These are phyloP conservation scores for Acacia melanoxylon DNA, from an alignment of 306 rosid species.

Conservation along the genomic window DNA sequence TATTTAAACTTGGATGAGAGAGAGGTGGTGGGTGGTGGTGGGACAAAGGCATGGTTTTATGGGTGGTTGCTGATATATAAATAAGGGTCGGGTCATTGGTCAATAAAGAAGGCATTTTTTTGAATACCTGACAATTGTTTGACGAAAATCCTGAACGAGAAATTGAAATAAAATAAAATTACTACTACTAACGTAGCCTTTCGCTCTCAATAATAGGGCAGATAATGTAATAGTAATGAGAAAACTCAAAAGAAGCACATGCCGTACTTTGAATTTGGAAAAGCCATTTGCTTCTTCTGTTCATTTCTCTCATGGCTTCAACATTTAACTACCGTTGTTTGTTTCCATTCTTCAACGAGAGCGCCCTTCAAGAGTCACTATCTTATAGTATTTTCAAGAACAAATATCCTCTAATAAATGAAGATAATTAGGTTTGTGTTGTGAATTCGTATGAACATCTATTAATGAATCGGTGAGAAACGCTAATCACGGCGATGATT, in stretches of 20 bases:
- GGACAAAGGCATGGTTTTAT: slow-evolving; percentile 34
- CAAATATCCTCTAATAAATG: background rate
- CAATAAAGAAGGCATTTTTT: slow-evolving; percentile 70
- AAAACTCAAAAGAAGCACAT: background rate
- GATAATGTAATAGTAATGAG: background rate
- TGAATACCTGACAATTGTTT: slow-evolving; percentile 28
- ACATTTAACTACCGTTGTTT: slow-evolving; percentile 28
- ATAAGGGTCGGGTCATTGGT: slow-evolving; percentile 32
- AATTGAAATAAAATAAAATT: background rate
- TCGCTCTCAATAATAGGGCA: slow-evolving; percentile 31
- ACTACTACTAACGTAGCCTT: background rate
- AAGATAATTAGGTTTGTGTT: background rate
- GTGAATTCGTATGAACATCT: background rate
- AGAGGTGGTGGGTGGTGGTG: slow-evolving; percentile 38
- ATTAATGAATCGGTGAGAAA: background rate
- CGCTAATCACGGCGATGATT: slow-evolving; percentile 62
- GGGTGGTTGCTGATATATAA: slow-evolving; percentile 37
- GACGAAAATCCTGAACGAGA: slow-evolving; percentile 26
- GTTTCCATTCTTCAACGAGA: slow-evolving; percentile 12
- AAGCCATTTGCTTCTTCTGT: background rate
- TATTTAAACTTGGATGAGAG: background rate
- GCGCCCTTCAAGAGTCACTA: background rate
- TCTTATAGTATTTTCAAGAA: background rate
- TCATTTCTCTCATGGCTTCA: background rate
- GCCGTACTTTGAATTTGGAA: background rate